phyloP scores from a whole-genome alignment of 1,284 basidiomycete species.

The Melampsora occidentalis region DNA sequence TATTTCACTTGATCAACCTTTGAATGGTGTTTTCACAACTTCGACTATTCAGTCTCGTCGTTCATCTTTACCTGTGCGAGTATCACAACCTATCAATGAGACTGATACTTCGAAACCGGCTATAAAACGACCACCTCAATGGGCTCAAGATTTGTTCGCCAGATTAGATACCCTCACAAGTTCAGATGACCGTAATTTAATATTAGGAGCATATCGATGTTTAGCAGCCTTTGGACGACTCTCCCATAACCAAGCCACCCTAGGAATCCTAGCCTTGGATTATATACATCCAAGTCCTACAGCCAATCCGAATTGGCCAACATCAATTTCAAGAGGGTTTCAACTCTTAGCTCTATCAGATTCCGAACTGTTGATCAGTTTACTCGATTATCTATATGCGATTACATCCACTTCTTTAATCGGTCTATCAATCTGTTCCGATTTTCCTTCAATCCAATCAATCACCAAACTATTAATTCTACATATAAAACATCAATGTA shows the following conservation, averaged over 20 bases:
- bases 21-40: neutral
- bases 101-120: neutral
- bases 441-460: constrained; percentile 3
- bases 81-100: no score
- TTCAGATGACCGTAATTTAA: constrained; percentile 24
- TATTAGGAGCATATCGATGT: constrained; percentile 22
- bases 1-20: constrained; percentile 14
- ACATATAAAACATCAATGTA: constrained; percentile 25
- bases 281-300: neutral
- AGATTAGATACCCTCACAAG: constrained; percentile 13
- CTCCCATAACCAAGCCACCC: constrained; percentile 1
- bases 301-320: neutral
- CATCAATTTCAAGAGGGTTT: constrained; percentile 14
- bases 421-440: constrained; percentile 1
- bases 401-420: constrained; percentile 3
- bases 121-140: neutral
- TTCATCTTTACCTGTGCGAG: neutral
- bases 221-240: constrained; percentile 8
- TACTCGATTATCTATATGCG: constrained; percentile 34
- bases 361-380: constrained; percentile 17
- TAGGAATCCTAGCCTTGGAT: neutral
- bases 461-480: constrained; percentile 17
- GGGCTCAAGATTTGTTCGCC: constrained; percentile 7
- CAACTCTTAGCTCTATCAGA: constrained; percentile 27
- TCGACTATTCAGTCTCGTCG: neutral